Evolutionary conservation across 495 filamentous ascomycete species (phyloP), one percentile per base, ranked within the genome.

Genomic region (Lasiosphaeria ovina): DNA sequence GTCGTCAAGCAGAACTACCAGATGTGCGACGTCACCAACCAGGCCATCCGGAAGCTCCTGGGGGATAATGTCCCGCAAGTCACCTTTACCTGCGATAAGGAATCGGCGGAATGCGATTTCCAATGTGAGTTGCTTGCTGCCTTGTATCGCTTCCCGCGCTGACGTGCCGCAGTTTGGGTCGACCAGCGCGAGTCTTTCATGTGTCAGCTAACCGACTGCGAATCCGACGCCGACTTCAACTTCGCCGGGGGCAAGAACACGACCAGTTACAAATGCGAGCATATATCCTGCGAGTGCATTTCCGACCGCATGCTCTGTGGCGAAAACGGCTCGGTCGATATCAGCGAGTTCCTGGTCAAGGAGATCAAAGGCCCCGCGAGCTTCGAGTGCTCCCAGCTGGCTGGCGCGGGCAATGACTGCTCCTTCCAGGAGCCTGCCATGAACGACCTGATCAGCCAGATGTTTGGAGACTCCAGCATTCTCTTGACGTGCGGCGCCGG

Each of bases 11-110:
- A 96, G 71, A 98, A 98, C 72, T 92, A 90, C 72, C 95, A 98
- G 78, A 93, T 96, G 84, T 98, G 94, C 72, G 90, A 95, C 78
- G 93, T 98, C 63, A 98, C 93, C 49, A 98, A 98, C 77, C 72
- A 69, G 62, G 94, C 95, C 76, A 98, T 98, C 69, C 74, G 94
- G 35, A 86, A 93, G 56, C 85, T 93, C 74, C 80, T 98, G 45
- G 88, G 92, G 66, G 85, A 85, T 36, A 81, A 87, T 68, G 89
- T 89, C 45, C 93, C 94, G 0, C 90, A 98, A 71, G 93, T 93
- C 51, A 98, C 94, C 3, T 98, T 98, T 69, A 89, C 87, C 38
- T 98, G 94, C 70, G 82, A 92, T 64, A 87, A 81, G n/a, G 82
- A 87, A 44, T 76, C 81, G 14, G 71, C 82, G 1, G 82, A 88